These are phyloP conservation scores for Candida krabiensis DNA, from an alignment of 805 yeast genomes.

Conservation along the genomic window DNA sequence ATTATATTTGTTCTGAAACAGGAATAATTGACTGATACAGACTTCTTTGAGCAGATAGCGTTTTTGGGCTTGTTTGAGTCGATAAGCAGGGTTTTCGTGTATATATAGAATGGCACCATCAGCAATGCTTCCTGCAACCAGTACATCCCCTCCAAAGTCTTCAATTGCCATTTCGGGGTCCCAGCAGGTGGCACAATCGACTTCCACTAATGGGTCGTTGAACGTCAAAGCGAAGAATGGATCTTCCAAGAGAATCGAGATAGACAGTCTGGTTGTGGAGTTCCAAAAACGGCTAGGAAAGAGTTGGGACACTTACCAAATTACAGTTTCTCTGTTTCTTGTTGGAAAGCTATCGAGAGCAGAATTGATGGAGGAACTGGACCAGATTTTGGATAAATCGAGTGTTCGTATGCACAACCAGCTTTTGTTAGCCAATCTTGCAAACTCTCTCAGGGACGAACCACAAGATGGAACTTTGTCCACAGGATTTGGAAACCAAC, in stretches of 20 bases:
- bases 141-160: conserved; percentile 10
- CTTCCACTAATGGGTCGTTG: conserved; percentile 8
- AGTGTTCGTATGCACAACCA: conserved; percentile 76
- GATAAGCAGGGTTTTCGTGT: no score
- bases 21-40: no score
- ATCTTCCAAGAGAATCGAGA: conserved; percentile 46
- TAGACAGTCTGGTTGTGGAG: conserved; percentile 67
- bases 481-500: conserved; percentile 48
- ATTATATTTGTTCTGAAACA: no score
- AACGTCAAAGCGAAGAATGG: conserved; percentile 19
- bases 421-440: conserved; percentile 73
- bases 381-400: conserved; percentile 50
- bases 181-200: background rate
- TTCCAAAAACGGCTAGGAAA: conserved; percentile 73
- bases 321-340: conserved; percentile 70
- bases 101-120: conserved; percentile 7
- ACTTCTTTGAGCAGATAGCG: no score
- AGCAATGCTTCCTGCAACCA: conserved; percentile 15
- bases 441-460: conserved; percentile 78
- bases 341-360: conserved; percentile 75
- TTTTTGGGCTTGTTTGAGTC: no score
- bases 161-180: conserved; percentile 2
- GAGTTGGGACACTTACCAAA: conserved; percentile 86
- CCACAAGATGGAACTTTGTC: conserved; percentile 55
- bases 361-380: conserved; percentile 65